Evolutionary conservation across 2,329 filamentous ascomycete genomes (phyloP).

Genomic region (Pseudopithomyces chartarum): DNA sequence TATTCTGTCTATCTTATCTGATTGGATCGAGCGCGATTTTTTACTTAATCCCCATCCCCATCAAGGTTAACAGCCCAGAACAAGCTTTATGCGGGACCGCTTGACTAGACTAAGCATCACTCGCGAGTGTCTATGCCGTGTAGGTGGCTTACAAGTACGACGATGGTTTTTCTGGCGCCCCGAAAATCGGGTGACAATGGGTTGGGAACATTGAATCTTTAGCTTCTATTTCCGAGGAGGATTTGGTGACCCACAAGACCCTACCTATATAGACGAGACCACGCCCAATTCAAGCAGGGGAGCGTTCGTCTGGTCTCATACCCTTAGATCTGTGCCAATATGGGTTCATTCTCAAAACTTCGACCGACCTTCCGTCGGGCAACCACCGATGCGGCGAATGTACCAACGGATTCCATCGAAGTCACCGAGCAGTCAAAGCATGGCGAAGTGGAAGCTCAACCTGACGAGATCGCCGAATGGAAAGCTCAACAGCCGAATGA

Average conservation of each 20-base stretch:
- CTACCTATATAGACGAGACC: neutral
- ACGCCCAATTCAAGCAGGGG: neutral
- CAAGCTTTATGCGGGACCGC: neutral
- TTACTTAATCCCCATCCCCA: neutral
- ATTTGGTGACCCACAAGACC: no score
- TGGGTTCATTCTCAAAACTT: neutral
- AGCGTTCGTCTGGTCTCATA: neutral
- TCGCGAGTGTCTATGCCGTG: neutral
- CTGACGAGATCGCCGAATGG: neutral
- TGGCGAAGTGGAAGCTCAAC: neutral
- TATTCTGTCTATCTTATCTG: neutral
- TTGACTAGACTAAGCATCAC: neutral
- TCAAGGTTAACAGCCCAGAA: neutral
- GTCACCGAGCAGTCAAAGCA: neutral
- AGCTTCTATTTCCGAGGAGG: neutral
- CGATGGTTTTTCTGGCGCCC: neutral
- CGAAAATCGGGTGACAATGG: neutral
- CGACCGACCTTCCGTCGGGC: neutral
- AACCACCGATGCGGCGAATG: neutral
- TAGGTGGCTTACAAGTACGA: neutral
- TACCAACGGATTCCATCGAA: neutral
- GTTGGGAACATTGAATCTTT: neutral
- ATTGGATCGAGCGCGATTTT: neutral
- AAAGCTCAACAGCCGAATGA: constrained; percentile 10
- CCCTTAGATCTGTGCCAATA: neutral